phyloP scores from a whole-genome alignment of 2,329 filamentous ascomycete species.

The Colletotrichum camelliae region DNA sequence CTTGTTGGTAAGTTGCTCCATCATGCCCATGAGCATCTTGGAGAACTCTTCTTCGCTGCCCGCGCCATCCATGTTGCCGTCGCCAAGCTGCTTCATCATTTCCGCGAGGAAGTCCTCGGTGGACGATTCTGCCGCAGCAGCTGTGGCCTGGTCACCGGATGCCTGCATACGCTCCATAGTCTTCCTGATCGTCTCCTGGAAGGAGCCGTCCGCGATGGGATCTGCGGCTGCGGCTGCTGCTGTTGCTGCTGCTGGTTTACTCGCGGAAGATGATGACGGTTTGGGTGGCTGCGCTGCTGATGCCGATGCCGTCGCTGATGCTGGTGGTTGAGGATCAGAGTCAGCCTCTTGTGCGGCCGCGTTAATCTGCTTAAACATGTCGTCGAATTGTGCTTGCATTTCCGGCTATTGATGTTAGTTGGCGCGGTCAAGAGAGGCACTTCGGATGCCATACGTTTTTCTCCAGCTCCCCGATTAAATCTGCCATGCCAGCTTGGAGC shows the following conservation, averaged over 20 bases:
- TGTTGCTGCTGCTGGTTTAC: slow-evolving; percentile 24
- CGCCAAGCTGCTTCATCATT: slow-evolving; percentile 87
- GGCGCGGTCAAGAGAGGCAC: background rate
- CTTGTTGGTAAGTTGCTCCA: slow-evolving; percentile 98
- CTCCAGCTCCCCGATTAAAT: slow-evolving; percentile 76
- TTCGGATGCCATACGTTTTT: slow-evolving; percentile 29
- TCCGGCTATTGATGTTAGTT: slow-evolving; percentile 56
- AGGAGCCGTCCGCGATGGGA: slow-evolving; percentile 65
- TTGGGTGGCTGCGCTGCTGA: slow-evolving; percentile 27
- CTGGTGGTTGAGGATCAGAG: slow-evolving; percentile 16
- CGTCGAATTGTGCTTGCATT: slow-evolving; percentile 80
- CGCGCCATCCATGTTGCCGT: slow-evolving; percentile 60
- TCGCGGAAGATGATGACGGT: slow-evolving; percentile 25
- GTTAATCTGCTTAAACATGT: slow-evolving; percentile 75
- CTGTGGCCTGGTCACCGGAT: slow-evolving; percentile 84
- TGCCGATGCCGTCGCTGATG: slow-evolving; percentile 26
- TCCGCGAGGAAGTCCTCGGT: slow-evolving; percentile 87
- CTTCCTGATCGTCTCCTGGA: slow-evolving; percentile 89
- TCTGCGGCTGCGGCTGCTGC: slow-evolving; percentile 28
- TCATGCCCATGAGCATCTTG: slow-evolving; percentile 96
- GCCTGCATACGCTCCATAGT: slow-evolving; percentile 97
- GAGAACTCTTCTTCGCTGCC: slow-evolving; percentile 84
- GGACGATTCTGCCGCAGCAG: slow-evolving; percentile 71
- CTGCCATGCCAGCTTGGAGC: slow-evolving; percentile 89
- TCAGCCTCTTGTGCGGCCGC: slow-evolving; percentile 46